These are phyloP conservation scores for Fraxinus quadrangulata DNA, from an alignment of 257 asterid species.

Conservation along the genomic window DNA sequence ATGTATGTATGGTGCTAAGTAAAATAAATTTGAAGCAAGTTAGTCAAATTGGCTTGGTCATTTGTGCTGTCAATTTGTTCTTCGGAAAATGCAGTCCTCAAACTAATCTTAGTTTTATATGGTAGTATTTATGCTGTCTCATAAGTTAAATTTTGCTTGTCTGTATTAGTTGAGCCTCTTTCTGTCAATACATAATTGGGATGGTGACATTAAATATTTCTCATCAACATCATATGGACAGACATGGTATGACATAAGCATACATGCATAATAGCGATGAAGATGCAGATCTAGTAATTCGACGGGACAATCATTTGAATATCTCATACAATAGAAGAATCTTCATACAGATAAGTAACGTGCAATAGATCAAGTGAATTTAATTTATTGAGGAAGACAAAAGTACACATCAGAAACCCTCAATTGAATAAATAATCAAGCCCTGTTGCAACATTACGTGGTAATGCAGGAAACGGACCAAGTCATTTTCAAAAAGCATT, in stretches of 20 bases:
- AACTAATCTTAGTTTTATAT: background rate
- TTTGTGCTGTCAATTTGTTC: background rate
- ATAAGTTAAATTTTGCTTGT: background rate
- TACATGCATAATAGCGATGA: conserved; percentile 24
- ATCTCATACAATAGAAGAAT: background rate
- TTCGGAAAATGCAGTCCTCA: background rate
- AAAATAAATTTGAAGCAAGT: background rate
- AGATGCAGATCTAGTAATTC: conserved; percentile 12
- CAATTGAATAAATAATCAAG: background rate
- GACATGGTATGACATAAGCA: background rate
- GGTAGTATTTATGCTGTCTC: background rate
- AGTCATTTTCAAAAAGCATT: background rate
- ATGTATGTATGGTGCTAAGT: background rate
- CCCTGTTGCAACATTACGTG: background rate
- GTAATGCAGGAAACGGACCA: background rate
- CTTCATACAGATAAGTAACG: background rate
- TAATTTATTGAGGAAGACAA: background rate
- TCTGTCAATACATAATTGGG: background rate
- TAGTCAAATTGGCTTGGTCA: background rate
- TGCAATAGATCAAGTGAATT: background rate
- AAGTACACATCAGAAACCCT: background rate
- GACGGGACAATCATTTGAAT: background rate
- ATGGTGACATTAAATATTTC: background rate
- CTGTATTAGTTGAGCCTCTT: background rate
- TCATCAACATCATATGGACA: background rate